Base-by-base conservation (phyloP, 1,284 basidiomycete species). In the Papiliotrema flavescens region DNA sequence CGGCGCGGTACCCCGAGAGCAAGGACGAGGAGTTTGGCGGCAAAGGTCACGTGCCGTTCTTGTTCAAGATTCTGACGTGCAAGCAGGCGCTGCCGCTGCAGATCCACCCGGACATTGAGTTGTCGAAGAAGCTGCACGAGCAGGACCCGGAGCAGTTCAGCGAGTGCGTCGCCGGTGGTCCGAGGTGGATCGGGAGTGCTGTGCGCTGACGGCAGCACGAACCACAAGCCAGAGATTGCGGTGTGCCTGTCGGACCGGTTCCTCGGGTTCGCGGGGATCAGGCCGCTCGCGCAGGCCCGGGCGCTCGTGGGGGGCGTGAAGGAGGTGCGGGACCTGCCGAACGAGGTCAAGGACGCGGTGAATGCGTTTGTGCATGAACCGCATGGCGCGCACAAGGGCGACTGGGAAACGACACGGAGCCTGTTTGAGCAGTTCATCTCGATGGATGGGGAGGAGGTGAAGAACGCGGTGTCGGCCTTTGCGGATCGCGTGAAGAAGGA, bases 201-300 rank as follows among this genome's bases (percentile, higher is more conserved):
- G 15, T 5, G 20, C 28, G 13, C 36, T 53, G 14, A 17, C 36
- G 20, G 36, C 34, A 62, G 60, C 49, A 54, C 58, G 23, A 70
- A 70, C 48, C 66, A 69, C 50, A 67, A 80, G 77, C 94, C 95
- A 2, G 94, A 98, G 73, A 95, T 98, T 88, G 91, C 92, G 6
- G 82, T 97, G 40, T 94, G 94, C 1, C 75, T 98, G 46, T 92
- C 91, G 0, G 82, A 85, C 7, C 51, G 56, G 1, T 98, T 98
- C 78, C 80, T 81, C 32, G 95, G 90, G 0, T 82, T 98, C 47
- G 63, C 61, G 17, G 53, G 54, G 23, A 60, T 69, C 55, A 56
- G 61, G 17, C 60, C 53, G 7, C 53, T 60, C 41, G 43, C 55
- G 28, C 51, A 61, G 45, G 64, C 66, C 49, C 39, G 37, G 2